A percentile compares a stretch with the other conserved stretches of the same genome.
These are phyloP conservation scores for Lathyrus sativus DNA, from an alignment of 306 rosid genomes.

Conservation along the genomic window DNA sequence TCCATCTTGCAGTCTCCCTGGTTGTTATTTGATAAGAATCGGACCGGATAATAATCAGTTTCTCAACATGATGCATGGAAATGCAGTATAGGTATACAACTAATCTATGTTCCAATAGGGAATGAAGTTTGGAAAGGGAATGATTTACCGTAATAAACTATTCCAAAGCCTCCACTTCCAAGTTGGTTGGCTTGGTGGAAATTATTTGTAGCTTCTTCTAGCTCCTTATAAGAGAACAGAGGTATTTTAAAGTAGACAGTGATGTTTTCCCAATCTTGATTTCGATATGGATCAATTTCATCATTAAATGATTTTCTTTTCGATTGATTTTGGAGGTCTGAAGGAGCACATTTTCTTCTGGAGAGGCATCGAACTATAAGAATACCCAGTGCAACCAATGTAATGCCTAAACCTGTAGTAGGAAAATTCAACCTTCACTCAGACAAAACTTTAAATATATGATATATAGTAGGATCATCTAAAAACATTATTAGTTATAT, in stretches of 20 bases:
- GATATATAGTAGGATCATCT: too few relatives aligned
- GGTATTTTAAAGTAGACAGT: conserved; percentile 36
- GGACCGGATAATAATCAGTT: neutral
- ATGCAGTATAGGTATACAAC: neutral
- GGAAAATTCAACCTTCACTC: conserved; percentile 4
- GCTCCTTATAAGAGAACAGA: conserved; percentile 49
- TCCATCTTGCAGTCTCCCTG: conserved; percentile 77
- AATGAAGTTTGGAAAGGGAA: neutral
- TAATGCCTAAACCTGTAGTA: conserved; percentile 37
- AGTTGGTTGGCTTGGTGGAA: conserved; percentile 56
- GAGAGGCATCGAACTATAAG: conserved; percentile 21
- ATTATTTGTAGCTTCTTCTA: conserved; percentile 62
- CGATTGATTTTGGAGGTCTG: conserved; percentile 12
- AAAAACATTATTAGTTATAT: neutral
- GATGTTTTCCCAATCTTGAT: conserved; percentile 29
- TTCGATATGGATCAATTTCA: conserved; percentile 3
- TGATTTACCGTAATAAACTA: conserved; percentile 46
- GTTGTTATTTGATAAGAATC: neutral
- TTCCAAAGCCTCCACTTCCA: conserved; percentile 61
- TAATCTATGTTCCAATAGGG: neutral
- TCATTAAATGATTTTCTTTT: neutral
- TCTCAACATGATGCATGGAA: conserved; percentile 4
- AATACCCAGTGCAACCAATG: conserved; percentile 19
- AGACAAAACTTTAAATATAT: neutral
- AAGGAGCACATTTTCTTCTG: conserved; percentile 14